A percentile compares a stretch with the other conserved stretches of the same genome.
These are phyloP conservation scores for Anaeromyces robustus DNA, from an alignment of 192 early-diverging fungal genomes.

Conservation along the genomic window DNA sequence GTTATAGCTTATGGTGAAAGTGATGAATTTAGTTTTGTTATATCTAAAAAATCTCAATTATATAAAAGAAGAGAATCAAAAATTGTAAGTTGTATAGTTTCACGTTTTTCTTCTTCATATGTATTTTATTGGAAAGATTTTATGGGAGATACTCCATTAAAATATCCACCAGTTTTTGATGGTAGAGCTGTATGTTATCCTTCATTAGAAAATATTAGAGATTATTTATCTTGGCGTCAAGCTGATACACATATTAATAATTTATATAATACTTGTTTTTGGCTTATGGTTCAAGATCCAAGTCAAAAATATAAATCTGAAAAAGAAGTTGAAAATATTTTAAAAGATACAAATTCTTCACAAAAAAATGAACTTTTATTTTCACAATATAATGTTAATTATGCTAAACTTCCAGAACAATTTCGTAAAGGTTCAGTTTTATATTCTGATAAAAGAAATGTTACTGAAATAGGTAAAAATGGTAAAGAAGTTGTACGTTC, in stretches of 20 bases:
- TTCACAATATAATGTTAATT: constrained; percentile 70
- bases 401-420: constrained; percentile 64
- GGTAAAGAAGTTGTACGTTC: constrained; percentile 18
- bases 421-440: constrained; percentile 79
- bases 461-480: constrained; percentile 3
- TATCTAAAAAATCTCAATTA: constrained; percentile 39
- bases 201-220: constrained; percentile 57
- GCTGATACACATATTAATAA: constrained; percentile 42
- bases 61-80: constrained; percentile 66
- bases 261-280: constrained; percentile 87
- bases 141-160: constrained; percentile 43
- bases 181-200: constrained; percentile 80
- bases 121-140: constrained; percentile 65
- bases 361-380: constrained; percentile 89
- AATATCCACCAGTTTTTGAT: constrained; percentile 82
- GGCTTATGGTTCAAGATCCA: constrained; percentile 54
- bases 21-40: constrained; percentile 54
- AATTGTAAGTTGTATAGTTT: constrained; percentile 63
- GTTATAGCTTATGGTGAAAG: constrained; percentile 74
- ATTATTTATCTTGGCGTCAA: constrained; percentile 91
- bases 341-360: constrained; percentile 74
- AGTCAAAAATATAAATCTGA: constrained; percentile 43
- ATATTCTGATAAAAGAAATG: constrained; percentile 35
- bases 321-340: constrained; percentile 52
- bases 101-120: constrained; percentile 74